Evolutionary conservation across 2,329 filamentous ascomycete genomes (phyloP), one percentile per base, ranked within the genome.

Genomic region (Cucurbitaria berberidis): DNA sequence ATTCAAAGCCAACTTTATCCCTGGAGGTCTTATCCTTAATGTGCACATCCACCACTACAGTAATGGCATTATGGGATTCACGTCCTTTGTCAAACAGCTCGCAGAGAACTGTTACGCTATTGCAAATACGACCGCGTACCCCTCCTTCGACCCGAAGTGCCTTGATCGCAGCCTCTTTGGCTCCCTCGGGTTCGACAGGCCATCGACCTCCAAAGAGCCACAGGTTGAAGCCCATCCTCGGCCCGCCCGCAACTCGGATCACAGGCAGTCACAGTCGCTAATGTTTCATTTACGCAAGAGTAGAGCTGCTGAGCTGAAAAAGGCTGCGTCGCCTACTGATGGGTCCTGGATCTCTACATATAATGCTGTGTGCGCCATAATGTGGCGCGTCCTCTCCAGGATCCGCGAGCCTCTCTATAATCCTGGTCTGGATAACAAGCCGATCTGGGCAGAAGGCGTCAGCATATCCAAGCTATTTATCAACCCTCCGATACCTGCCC

Each of bases 281-380:
- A 32, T 53, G 39, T 48, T 42, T n/a, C 50, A 53, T 29, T 24
- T 53, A 8, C 41, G 21, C 11, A 51, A 44, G 13, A 40, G 35
- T 7, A 51, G 47, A 16, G 36, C 43, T 21, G 18, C 18, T 16
- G 11, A 36, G 27, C 27, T 55, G n/a, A 50, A 43, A 21, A 34
- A 16, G 6, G 38, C 32, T 5, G 44, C 38, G 3, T 21, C n/a
- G 22, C 35, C 44, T 3, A 26, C 4, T 5, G 29, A 43, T n/a
- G 32, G 36, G 8, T 13, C 29, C 19, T n/a, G 45, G 13, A 48
- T 53, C 10, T 53, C 50, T 10, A 53, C 44, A 34, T 53, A 43
- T 32, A 32, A 48, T 24, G 44, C 50, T n/a, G 18, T 53, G 7
- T 26, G 39, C 18, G 50, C 50, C 3, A 27, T 48, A 3, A 43